phyloP scores from a whole-genome alignment of 495 filamentous ascomycete species.

The Platismatia glauca region DNA sequence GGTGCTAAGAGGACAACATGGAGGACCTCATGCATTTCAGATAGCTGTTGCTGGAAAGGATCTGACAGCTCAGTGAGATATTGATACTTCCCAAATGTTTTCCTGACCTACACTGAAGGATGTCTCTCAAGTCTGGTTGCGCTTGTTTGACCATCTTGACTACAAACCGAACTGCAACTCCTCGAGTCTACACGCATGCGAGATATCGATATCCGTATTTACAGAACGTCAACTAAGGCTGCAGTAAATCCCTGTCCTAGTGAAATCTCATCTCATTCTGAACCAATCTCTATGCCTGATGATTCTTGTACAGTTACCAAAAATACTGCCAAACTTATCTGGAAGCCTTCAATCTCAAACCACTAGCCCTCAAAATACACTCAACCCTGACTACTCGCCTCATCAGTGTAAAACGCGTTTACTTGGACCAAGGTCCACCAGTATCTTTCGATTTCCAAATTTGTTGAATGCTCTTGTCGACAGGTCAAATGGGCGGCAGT shows the following conservation, averaged over 20 bases:
- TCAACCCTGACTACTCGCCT: background rate
- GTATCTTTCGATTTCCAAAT: background rate
- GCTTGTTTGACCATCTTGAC: background rate
- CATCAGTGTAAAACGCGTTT: background rate
- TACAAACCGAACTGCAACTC: background rate
- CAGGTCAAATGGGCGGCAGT: background rate
- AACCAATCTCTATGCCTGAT: background rate
- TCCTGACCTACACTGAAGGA: background rate
- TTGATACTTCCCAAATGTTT: background rate
- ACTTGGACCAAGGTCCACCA: background rate
- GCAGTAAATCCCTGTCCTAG: background rate
- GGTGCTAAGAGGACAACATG: background rate
- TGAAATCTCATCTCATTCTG: background rate
- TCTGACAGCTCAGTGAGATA: background rate
- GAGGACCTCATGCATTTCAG: conserved; percentile 6
- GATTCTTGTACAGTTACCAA: background rate
- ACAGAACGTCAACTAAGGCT: background rate
- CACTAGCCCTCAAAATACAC: background rate
- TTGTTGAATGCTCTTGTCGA: background rate
- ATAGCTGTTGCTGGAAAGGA: background rate
- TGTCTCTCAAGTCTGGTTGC: background rate
- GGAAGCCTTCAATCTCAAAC: background rate
- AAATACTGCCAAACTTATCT: background rate
- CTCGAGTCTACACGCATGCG: background rate
- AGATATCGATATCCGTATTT: background rate